These are phyloP conservation scores for Trichomonascaceae sp. DNA, from an alignment of 1,139 yeast species.

Conservation along the genomic window DNA sequence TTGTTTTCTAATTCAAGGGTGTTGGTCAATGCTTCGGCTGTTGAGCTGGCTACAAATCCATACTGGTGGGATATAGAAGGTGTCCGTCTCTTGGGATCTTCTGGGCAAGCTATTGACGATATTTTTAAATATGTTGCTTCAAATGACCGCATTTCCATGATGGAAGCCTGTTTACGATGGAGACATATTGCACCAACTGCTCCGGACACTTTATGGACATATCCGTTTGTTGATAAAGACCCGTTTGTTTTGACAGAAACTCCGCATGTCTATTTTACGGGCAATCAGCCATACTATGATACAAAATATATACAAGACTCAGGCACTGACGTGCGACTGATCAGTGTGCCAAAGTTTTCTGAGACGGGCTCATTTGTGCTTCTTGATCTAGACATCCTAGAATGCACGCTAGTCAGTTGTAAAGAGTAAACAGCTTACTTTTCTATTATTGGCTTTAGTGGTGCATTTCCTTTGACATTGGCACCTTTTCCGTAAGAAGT, in stretches of 20 bases:
- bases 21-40: conserved; percentile 21
- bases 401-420: conserved; percentile 40
- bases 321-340: conserved; percentile 39
- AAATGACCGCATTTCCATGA: conserved; percentile 42
- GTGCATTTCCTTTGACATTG: conserved; percentile 38
- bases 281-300: conserved; percentile 65
- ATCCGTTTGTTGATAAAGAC: conserved; percentile 74
- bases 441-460: conserved; percentile 15
- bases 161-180: conserved; percentile 72
- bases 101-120: conserved; percentile 84
- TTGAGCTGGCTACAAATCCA: conserved; percentile 58
- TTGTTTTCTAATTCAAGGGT: conserved; percentile 49
- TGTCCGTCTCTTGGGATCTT: conserved; percentile 56
- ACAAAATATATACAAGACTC: conserved; percentile 33
- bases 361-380: conserved; percentile 63
- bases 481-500: conserved; percentile 41
- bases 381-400: conserved; percentile 54
- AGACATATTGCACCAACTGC: conserved; percentile 90
- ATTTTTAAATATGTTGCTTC: conserved; percentile 52
- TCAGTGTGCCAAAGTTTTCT: conserved; percentile 68
- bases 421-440: not conserved
- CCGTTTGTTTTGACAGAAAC: conserved; percentile 73
- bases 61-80: conserved; percentile 56
- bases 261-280: conserved; percentile 83
- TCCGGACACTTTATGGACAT: conserved; percentile 84